Base-by-base conservation (phyloP, 371 early-diverging fungal genomes). In the Zychaea mexicana region DNA sequence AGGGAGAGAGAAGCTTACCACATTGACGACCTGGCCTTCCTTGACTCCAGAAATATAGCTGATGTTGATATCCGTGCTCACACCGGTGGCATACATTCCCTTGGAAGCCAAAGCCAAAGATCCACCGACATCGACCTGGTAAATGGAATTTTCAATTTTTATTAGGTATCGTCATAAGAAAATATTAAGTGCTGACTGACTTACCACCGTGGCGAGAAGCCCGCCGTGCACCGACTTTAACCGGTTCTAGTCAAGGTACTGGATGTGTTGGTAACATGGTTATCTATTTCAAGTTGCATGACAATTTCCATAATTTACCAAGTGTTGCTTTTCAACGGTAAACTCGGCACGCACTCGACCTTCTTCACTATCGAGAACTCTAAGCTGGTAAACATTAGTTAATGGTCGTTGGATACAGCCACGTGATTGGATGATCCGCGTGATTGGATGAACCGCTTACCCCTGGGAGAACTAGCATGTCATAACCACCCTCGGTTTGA, bases 1-100 rank as follows among this genome's bases (percentile, higher is more conserved):
- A n/a, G n/a, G n/a, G n/a, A n/a, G n/a, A n/a, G n/a, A 24, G 17
- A 33, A 12, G 45, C 71, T 42, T 74, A 78, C 83, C 28, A 86
- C 72, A 15, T 68, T 65, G 2, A 86, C 66, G 9, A 62, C 80
- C 39, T 86, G 81, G 8, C 85, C 85, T 56, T 78, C 68, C 58
- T 79, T 86, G 31, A 81, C 87, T 12, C 84, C 73, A 1, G 84
- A 80, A 24, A 86, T 70, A 56, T 83, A 86, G 32, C 85, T 85
- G 24, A 86, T 75, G 58, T 86, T 86, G 61, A 86, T 72, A 74
- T 87, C 88, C 19, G 88, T 88, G 53, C 85, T 85, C 0, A 88
- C 84, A 55, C 88, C 88, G 9, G 88, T 88, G 10, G 83, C 77
- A 56, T 72, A 78, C 54, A 87, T 68, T n/a, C 86, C 80, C 49